Evolutionary conservation across 2,329 filamentous ascomycete species (phyloP), one percentile per base, ranked within the genome.

Genomic region (Paramyrothecium roridum): DNA sequence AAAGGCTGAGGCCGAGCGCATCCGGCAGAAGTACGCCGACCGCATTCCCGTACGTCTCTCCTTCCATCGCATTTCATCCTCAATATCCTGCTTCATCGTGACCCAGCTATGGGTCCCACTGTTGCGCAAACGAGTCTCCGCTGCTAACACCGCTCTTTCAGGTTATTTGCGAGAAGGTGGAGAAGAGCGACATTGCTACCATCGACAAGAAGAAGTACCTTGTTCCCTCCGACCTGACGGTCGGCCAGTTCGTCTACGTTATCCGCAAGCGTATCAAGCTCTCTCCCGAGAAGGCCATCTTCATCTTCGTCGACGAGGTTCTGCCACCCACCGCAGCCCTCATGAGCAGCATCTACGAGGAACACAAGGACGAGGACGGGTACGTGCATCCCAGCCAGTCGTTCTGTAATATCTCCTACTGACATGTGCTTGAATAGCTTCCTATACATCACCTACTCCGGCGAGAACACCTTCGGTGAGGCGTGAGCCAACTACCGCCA

Each of bases 151-250:
- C 16, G 19, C 16, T 22, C 2, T 30, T 12, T 4, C 67, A 96
- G 93, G 93, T 99, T 61, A 99, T 99, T 74, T 99, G 95, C 83
- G 95, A 98, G 79, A 98, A 98, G 83, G 93, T 98, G 66, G 95
- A 99, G 80, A 98, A 97, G 81, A 96, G 90, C 59, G 95, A 99
- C 73, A 99, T 99, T 68, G 95, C 95, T 58, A 98, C 95, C 65
- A 99, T 99, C 83, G 95, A 99, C 80, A 99, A 99, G 88, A 99
- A 99, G 87, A 99, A 99, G 82, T 99, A 99, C 72, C 85, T 99
- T 50, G 95, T 99, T 26, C 95, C 95, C 16, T 92, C 95, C 66
- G 95, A 99, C 73, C 86, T 99, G 71, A 99, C 95, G 60, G 95
- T 99, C 61, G 95, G 95, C 68, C 95, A 99, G 87, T 97, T 99